A percentile compares a stretch with the other conserved stretches of the same genome.
Conservation (phyloP, 257 asterid genomes). For the Lycium barbarum region DNA sequence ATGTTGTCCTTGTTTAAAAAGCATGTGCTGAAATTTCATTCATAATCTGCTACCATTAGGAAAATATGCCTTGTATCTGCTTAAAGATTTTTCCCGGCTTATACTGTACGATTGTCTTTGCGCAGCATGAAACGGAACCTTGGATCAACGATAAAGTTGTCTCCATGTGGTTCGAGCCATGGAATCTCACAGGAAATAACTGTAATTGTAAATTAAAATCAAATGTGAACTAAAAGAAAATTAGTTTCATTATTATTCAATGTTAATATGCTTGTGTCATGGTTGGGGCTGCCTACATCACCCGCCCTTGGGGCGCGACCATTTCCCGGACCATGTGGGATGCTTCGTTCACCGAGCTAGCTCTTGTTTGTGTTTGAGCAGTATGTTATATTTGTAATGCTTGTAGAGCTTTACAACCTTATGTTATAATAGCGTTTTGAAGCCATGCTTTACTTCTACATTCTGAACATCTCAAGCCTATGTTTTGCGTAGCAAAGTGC, state of each 20-base stretch:
- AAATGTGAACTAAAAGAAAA: too few species aligned
- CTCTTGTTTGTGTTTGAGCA: neutral
- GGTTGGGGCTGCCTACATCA: neutral
- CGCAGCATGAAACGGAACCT: neutral
- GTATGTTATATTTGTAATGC: neutral
- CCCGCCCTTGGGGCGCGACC: neutral
- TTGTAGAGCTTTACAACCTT: neutral
- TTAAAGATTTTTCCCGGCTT: neutral
- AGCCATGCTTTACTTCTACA: neutral
- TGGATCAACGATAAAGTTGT: neutral
- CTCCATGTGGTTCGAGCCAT: neutral
- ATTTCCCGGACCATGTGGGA: neutral
- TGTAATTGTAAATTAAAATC: too few species aligned
- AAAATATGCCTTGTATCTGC: neutral
- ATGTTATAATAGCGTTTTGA: neutral
- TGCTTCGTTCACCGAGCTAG: neutral
- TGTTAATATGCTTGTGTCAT: neutral
- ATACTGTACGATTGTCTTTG: neutral
- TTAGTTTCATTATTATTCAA: too few species aligned
- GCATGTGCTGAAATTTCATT: neutral
- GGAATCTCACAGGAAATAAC: neutral
- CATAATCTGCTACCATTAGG: neutral
- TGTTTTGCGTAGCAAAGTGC: neutral
- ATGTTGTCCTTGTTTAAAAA: neutral
- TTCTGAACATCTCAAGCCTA: neutral